A percentile compares a stretch with the other conserved stretches of the same genome.
Evolutionary conservation across 129 eudicot genomes (phyloP).

Genomic region (Pseudognaphalium luteoalbum): DNA sequence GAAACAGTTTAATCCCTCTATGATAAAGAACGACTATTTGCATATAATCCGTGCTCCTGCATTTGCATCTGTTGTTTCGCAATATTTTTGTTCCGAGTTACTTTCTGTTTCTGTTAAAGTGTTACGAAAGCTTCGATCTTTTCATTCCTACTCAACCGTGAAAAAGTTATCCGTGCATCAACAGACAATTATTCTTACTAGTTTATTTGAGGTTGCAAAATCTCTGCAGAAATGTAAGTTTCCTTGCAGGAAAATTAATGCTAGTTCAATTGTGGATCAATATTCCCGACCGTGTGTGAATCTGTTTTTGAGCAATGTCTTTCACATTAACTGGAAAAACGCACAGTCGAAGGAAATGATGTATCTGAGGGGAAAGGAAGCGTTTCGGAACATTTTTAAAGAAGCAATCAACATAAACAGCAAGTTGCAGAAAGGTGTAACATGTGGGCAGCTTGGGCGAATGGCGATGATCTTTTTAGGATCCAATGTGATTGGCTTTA

Average conservation of each 20-base stretch:
- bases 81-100: conserved; percentile 45
- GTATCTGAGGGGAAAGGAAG: conserved; percentile 12
- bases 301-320: conserved; percentile 31
- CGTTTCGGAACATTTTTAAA: conserved; percentile 37
- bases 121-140: conserved; percentile 35
- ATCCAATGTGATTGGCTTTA: conserved; percentile 22
- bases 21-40: conserved; percentile 25
- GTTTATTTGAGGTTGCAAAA: conserved; percentile 38
- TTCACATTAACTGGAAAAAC: conserved; percentile 43
- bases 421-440: not conserved
- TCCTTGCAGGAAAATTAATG: not conserved
- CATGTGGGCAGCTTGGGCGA: conserved; percentile 45
- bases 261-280: not conserved
- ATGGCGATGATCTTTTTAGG: conserved; percentile 42
- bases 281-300: conserved; percentile 3
- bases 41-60: conserved; percentile 19
- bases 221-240: conserved; percentile 30
- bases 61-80: conserved; percentile 31
- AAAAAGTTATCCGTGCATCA: conserved; percentile 25
- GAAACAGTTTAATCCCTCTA: conserved; percentile 29
- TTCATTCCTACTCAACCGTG: conserved; percentile 21
- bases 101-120: conserved; percentile 48
- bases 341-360: conserved; percentile 46
- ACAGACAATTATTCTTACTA: conserved; percentile 31
- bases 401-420: conserved; percentile 37